phyloP scores from a whole-genome alignment of 73 alveolate species.

The Paramecium caudatum region DNA sequence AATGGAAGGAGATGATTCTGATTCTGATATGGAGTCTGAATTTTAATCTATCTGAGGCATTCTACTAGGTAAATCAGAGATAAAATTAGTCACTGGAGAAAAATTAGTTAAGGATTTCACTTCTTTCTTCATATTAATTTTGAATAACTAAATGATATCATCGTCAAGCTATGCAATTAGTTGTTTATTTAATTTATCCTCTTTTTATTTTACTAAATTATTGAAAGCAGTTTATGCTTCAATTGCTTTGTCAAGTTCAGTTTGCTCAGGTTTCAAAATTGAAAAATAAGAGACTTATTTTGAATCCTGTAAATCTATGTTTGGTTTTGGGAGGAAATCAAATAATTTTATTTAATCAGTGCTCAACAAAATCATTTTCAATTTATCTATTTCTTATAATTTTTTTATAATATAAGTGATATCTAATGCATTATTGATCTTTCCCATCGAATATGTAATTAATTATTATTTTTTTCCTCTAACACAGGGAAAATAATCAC shows the following conservation, averaged over 20 bases:
- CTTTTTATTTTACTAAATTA: background rate
- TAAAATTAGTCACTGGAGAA: slow-evolving; percentile 30
- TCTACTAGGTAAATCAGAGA: slow-evolving; percentile 32
- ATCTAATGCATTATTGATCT: slow-evolving; percentile 55
- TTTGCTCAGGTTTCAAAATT: slow-evolving; percentile 16
- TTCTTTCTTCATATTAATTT: slow-evolving; percentile 16
- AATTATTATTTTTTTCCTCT: slow-evolving; percentile 60
- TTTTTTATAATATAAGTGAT: slow-evolving; percentile 62
- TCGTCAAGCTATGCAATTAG: slow-evolving; percentile 17
- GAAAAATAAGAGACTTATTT: slow-evolving; percentile 15
- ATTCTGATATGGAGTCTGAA: slow-evolving; percentile 2
- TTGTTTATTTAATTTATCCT: slow-evolving; percentile 27
- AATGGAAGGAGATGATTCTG: slow-evolving; percentile 40
- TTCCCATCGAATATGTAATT: slow-evolving; percentile 55
- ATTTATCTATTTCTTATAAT: slow-evolving; percentile 63
- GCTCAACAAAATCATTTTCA: slow-evolving; percentile 53
- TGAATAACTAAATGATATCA: slow-evolving; percentile 11
- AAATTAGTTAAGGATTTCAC: slow-evolving; percentile 7
- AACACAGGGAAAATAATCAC: slow-evolving; percentile 27
- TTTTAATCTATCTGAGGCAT: background rate
- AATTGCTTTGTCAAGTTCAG: slow-evolving; percentile 32
- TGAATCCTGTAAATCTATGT: background rate
- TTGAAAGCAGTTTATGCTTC: slow-evolving; percentile 39
- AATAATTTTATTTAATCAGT: slow-evolving; percentile 65
- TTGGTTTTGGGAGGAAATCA: slow-evolving; percentile 72